These are phyloP conservation scores for Amoeboaphelidium occidentale DNA, from an alignment of 371 early-diverging fungal species.

Conservation along the genomic window DNA sequence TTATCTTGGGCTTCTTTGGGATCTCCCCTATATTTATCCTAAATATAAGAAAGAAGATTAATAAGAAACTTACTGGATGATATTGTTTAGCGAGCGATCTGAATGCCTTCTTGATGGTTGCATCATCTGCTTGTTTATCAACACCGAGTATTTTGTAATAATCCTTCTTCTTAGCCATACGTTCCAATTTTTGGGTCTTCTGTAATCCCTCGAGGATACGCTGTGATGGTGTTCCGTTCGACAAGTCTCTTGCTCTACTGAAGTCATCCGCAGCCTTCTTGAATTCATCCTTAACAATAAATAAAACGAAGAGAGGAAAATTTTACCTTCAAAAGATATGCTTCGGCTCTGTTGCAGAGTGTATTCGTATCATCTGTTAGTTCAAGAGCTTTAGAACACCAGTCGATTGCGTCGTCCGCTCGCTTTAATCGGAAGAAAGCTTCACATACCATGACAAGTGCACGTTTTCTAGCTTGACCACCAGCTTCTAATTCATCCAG, in stretches of 20 bases:
- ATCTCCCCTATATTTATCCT: slow-evolving; percentile 69
- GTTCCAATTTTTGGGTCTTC: background rate
- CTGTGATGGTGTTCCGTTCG: background rate
- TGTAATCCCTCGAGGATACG: background rate
- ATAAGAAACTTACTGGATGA: slow-evolving; percentile 15
- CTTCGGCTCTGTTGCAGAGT: slow-evolving; percentile 36
- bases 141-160: slow-evolving; percentile 10
- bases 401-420: slow-evolving; percentile 8
- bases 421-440: slow-evolving; percentile 9
- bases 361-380: slow-evolving; percentile 37
- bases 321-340: slow-evolving; percentile 32
- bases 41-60: no score
- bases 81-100: slow-evolving; percentile 7
- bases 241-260: background rate
- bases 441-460: background rate
- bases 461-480: background rate
- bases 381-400: slow-evolving; percentile 18
- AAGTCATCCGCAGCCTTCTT: background rate
- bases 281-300: no score
- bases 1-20: slow-evolving; percentile 50
- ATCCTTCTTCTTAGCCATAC: background rate
- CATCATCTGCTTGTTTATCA: background rate
- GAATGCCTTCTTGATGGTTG: slow-evolving; percentile 9
- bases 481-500: background rate
- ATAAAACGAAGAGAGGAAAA: no score